Conservation (phyloP, 176 grass and related monocot genomes). For the Oryza rufipogon region DNA sequence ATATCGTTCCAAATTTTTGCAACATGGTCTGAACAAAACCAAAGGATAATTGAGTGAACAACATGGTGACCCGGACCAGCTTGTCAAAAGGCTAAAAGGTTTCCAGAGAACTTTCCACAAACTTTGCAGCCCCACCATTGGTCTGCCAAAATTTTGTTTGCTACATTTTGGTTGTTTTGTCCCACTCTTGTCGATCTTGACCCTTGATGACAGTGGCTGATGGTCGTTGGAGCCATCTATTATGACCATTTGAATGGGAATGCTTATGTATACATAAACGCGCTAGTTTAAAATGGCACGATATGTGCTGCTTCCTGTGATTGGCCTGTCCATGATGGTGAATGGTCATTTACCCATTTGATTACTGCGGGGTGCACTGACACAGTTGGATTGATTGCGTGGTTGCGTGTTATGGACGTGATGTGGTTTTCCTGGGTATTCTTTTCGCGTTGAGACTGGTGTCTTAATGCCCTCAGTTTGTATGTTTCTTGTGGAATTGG, state of each 20-base stretch:
- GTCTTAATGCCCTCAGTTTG: background rate
- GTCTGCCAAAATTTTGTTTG: conserved; percentile 27
- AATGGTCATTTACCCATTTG: background rate
- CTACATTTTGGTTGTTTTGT: background rate
- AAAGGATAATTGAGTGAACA: conserved; percentile 45
- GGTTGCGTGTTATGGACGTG: background rate
- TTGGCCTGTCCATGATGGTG: background rate
- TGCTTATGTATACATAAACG: no score
- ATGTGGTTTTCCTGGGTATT: background rate
- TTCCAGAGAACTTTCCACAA: background rate
- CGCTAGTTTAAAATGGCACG: background rate
- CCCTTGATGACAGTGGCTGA: background rate
- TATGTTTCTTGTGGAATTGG: conserved; percentile 31
- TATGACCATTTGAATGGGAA: background rate
- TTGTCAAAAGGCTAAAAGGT: background rate
- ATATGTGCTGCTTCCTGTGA: background rate
- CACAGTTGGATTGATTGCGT: background rate
- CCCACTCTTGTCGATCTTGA: background rate
- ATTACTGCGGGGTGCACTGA: background rate
- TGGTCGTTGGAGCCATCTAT: background rate
- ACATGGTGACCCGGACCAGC: background rate
- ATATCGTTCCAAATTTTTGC: conserved; percentile 43
- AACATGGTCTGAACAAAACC: conserved; percentile 46
- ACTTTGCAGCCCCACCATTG: background rate
- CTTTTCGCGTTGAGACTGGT: background rate